phyloP scores from a whole-genome alignment of 2,329 filamentous ascomycete genomes.

The Neopestalotiopsis clavispora region DNA sequence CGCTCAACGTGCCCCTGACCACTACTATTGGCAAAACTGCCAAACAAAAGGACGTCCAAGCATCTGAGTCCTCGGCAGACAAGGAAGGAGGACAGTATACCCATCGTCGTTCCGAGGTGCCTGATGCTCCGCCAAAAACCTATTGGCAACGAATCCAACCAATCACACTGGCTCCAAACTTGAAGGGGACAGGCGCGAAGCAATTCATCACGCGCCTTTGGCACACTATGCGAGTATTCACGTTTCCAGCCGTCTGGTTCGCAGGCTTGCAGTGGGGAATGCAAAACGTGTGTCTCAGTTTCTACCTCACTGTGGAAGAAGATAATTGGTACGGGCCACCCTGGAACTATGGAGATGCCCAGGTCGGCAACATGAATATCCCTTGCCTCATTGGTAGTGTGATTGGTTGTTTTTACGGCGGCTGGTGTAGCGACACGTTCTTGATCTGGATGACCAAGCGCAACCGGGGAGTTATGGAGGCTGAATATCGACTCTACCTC shows the following conservation, averaged over 20 bases:
- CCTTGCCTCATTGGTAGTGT: slow-evolving; percentile 59
- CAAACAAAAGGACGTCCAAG: neutral
- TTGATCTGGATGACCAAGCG: slow-evolving; percentile 59
- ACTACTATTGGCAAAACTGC: neutral
- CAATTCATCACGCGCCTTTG: slow-evolving; percentile 59
- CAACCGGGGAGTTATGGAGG: slow-evolving; percentile 57
- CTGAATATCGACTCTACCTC: slow-evolving; percentile 58
- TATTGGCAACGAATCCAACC: slow-evolving; percentile 61
- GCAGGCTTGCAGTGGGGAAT: slow-evolving; percentile 64
- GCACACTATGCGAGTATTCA: slow-evolving; percentile 61
- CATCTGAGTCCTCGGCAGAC: neutral
- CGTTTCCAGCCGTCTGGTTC: slow-evolving; percentile 61
- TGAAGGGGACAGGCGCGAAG: slow-evolving; percentile 56
- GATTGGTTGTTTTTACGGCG: slow-evolving; percentile 62
- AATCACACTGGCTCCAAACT: slow-evolving; percentile 59
- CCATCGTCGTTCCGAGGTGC: slow-evolving; percentile 2
- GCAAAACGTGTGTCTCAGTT: slow-evolving; percentile 64
- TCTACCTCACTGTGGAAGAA: slow-evolving; percentile 63
- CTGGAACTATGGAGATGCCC: slow-evolving; percentile 57
- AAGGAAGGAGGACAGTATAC: neutral
- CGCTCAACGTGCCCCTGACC: neutral
- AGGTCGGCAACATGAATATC: slow-evolving; percentile 62
- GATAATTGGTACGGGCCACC: slow-evolving; percentile 58
- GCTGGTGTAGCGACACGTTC: slow-evolving; percentile 60
- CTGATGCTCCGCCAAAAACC: slow-evolving; percentile 42